Percentiles rank a stretch among this genome's conserved stretches.
Conservation (phyloP, 108 stramenopile genomes). For the Schizochytrium sp. region DNA sequence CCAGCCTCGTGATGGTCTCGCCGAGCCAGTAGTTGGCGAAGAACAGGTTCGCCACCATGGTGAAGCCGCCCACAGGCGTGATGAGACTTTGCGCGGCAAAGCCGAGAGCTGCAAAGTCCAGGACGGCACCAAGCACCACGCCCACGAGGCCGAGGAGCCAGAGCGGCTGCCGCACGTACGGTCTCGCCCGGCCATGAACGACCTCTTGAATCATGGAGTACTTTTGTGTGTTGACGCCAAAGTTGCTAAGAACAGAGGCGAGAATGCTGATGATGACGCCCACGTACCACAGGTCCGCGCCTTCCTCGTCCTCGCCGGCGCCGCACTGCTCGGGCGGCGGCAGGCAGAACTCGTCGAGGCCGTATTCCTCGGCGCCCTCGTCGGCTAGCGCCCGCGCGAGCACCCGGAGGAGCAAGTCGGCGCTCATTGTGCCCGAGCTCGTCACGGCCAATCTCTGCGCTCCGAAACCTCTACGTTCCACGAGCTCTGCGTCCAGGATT, state of each 20-base stretch:
- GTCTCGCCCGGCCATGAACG: background rate
- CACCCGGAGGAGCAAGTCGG: no score
- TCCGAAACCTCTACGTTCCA: no score
- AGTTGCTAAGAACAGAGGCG: background rate
- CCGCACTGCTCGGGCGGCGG: background rate
- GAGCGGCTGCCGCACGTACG: background rate
- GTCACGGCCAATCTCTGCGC: no score
- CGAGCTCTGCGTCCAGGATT: no score
- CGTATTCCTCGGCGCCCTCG: no score
- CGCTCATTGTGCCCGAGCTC: no score
- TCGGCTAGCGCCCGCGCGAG: no score
- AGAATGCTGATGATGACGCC: background rate
- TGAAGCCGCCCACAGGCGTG: conserved; percentile 24
- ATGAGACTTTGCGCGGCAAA: conserved; percentile 25
- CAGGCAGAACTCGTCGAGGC: background rate
- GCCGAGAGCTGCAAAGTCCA: conserved; percentile 21
- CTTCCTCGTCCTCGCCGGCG: background rate
- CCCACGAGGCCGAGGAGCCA: background rate
- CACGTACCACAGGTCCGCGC: background rate
- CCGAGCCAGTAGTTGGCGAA: conserved; percentile 21
- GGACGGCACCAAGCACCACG: background rate
- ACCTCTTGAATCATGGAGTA: conserved; percentile 16
- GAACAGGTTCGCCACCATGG: conserved; percentile 20
- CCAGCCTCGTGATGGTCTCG: background rate
- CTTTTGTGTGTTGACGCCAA: conserved; percentile 19